phyloP scores from a whole-genome alignment of 1,284 basidiomycete genomes.

The Apiotrichum brassicae region DNA sequence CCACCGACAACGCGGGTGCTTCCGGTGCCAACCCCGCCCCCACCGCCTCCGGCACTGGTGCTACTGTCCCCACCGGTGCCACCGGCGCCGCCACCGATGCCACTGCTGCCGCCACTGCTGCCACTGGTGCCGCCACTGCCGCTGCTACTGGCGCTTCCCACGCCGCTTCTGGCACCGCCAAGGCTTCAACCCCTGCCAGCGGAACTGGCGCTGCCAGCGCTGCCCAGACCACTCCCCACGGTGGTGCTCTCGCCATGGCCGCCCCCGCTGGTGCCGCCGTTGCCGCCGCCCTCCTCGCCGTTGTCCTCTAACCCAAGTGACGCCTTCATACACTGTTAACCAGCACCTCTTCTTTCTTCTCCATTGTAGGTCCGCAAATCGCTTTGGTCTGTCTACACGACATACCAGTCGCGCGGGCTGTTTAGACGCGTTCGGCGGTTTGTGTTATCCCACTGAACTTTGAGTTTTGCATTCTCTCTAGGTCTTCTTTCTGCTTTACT shows the following conservation, averaged over 20 bases:
- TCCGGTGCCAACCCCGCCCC: too few species aligned
- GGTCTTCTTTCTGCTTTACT: too few species aligned
- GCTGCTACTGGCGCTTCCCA: background rate
- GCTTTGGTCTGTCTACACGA: too few species aligned
- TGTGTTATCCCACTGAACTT: too few species aligned
- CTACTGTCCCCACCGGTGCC: slow-evolving; percentile 10
- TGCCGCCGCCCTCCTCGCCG: slow-evolving; percentile 30
- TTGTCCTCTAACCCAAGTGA: slow-evolving; percentile 28
- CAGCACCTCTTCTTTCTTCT: too few species aligned
- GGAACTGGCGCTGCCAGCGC: background rate
- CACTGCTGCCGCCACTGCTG: slow-evolving; percentile 2
- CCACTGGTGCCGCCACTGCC: slow-evolving; percentile 3
- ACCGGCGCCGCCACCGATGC: slow-evolving; percentile 8
- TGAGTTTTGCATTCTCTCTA: too few species aligned
- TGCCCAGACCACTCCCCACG: slow-evolving; percentile 4
- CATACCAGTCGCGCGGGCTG: too few species aligned
- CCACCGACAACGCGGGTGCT: slow-evolving; percentile 5
- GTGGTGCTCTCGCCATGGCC: slow-evolving; percentile 14
- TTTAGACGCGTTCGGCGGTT: too few species aligned
- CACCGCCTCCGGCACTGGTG: slow-evolving; percentile 16
- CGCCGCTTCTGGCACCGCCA: background rate
- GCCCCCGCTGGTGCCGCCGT: slow-evolving; percentile 24
- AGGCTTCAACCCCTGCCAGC: too few species aligned
- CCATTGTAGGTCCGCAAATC: too few species aligned
- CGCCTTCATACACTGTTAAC: background rate